Evolutionary conservation across 768 basidiomycete species (phyloP).

Genomic region (Clavaria fumosa): DNA sequence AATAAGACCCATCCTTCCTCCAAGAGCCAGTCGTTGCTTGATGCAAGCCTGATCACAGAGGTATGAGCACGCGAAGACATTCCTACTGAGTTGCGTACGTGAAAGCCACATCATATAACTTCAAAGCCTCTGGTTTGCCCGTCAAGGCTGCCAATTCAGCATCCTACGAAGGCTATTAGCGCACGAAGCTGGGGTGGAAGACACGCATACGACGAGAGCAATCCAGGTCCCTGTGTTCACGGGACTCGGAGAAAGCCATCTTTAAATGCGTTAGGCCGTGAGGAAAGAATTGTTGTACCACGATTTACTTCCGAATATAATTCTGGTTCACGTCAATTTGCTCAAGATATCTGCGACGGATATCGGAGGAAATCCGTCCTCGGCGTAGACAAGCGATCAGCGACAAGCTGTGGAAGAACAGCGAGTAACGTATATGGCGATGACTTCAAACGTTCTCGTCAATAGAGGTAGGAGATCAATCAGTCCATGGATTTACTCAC

Average conservation of each 20-base stretch:
- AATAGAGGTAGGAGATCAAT: too few species aligned
- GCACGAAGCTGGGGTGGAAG: not conserved
- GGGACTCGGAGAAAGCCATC: slow-evolving; percentile 58
- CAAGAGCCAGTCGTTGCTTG: slow-evolving; percentile 52
- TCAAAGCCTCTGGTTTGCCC: slow-evolving; percentile 42
- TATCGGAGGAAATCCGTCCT: slow-evolving; percentile 22
- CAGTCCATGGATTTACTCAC: too few species aligned
- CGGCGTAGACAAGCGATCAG: slow-evolving; percentile 44
- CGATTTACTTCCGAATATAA: slow-evolving; percentile 40
- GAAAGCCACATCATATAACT: slow-evolving; percentile 54
- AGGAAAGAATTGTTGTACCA: not conserved
- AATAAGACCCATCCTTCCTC: slow-evolving; percentile 61
- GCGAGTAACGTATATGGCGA: slow-evolving; percentile 48
- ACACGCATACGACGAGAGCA: slow-evolving; percentile 39
- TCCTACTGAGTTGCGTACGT: slow-evolving; percentile 23
- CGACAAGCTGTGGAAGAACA: slow-evolving; percentile 59
- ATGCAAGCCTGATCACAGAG: slow-evolving; percentile 38
- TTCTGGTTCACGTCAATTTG: slow-evolving; percentile 48
- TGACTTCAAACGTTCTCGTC: too few species aligned
- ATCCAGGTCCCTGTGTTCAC: slow-evolving; percentile 58
- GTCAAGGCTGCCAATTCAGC: slow-evolving; percentile 51
- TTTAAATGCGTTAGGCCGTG: slow-evolving; percentile 11
- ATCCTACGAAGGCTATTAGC: slow-evolving; percentile 27
- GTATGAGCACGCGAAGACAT: not conserved
- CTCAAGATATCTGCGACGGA: slow-evolving; percentile 27